Evolutionary conservation across 371 early-diverging fungal species (phyloP), one percentile per base, ranked within the genome.

Genomic region (Zychaea mexicana): DNA sequence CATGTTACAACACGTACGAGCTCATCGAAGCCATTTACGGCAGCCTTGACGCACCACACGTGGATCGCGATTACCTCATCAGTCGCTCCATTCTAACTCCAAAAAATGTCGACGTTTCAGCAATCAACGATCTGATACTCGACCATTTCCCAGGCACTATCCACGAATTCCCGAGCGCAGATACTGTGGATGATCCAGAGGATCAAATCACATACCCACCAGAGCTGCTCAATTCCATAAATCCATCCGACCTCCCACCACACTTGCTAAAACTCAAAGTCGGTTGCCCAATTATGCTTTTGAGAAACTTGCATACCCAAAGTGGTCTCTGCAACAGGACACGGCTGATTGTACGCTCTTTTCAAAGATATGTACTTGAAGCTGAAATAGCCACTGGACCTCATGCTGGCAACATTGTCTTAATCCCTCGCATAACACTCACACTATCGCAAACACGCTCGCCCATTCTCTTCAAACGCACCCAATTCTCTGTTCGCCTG

Each of bases 1-100:
- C 54, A 10, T 9, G 54, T 8, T 21, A 26, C 54, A 31, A 54
- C 28, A 17, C 26, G 8, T 54, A 26, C 27, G 13, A 2, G 12
- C 31, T 54, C 2, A 26, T 54, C 28, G 60, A n/a, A 15, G 60
- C 46, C 28, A 28, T 59, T 15, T 58, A 27, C 28, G 54, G 54
- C 13, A 26, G 28, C 28, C 26, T 54, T 15, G 27, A 31, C 28
- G 8, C 15, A 36, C 36, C 36, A 2, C 1, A 8, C 15, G 36
- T 36, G 10, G 15, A 36, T 36, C 36, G 36, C 15, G 1, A 36
- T 10, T 36, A 10, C 2, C 36, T 54, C 15, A 54, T 19, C 26
- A 27, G 17, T 54, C 54, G 54, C 10, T 22, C 30, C 22, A 54
- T 54, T 54, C 3, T 54, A 15, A 54, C 54, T 22, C 54, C 54